A percentile compares a stretch with the other conserved stretches of the same genome.
These are phyloP conservation scores for Backusella macrospora DNA, from an alignment of 192 early-diverging fungal genomes.

Conservation along the genomic window DNA sequence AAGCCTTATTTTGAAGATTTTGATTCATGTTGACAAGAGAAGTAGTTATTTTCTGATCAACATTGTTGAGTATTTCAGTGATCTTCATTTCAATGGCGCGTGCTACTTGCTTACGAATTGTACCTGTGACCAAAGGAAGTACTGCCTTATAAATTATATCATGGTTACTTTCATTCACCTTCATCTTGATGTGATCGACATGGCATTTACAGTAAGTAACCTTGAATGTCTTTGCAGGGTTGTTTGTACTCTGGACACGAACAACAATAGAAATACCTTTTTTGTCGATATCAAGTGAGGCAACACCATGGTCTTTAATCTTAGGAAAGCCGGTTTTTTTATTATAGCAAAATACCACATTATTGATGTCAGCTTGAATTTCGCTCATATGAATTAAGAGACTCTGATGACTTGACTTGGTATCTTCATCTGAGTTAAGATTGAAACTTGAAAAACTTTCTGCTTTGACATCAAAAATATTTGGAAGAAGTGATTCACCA, in stretches of 20 bases:
- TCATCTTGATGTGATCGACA: slow-evolving; percentile 19
- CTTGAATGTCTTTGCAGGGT: slow-evolving; percentile 33
- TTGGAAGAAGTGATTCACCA: slow-evolving; percentile 42
- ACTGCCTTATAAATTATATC: slow-evolving; percentile 34
- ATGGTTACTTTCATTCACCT: slow-evolving; percentile 15
- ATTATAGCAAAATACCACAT: slow-evolving; percentile 45
- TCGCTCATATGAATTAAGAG: slow-evolving; percentile 41
- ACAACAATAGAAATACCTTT: slow-evolving; percentile 27
- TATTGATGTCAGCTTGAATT: slow-evolving; percentile 40
- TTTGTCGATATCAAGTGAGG: slow-evolving; percentile 20
- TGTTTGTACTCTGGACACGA: slow-evolving; percentile 33
- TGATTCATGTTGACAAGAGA: not conserved
- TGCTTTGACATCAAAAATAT: slow-evolving; percentile 40
- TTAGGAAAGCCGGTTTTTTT: slow-evolving; percentile 45
- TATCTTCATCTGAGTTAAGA: slow-evolving; percentile 25
- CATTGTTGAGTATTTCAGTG: slow-evolving; percentile 27
- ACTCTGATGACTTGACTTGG: slow-evolving; percentile 26
- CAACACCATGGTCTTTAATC: slow-evolving; percentile 43
- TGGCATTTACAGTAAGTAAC: slow-evolving; percentile 42
- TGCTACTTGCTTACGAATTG: slow-evolving; percentile 41
- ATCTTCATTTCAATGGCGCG: slow-evolving; percentile 43
- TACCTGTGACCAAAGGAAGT: slow-evolving; percentile 41
- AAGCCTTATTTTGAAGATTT: slow-evolving; percentile 12
- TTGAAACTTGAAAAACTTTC: slow-evolving; percentile 40
- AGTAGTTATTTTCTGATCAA: slow-evolving; percentile 30